These are phyloP conservation scores for Phytophthora pseudosyringae DNA, from an alignment of 352 stramenopile species.

Conservation along the genomic window DNA sequence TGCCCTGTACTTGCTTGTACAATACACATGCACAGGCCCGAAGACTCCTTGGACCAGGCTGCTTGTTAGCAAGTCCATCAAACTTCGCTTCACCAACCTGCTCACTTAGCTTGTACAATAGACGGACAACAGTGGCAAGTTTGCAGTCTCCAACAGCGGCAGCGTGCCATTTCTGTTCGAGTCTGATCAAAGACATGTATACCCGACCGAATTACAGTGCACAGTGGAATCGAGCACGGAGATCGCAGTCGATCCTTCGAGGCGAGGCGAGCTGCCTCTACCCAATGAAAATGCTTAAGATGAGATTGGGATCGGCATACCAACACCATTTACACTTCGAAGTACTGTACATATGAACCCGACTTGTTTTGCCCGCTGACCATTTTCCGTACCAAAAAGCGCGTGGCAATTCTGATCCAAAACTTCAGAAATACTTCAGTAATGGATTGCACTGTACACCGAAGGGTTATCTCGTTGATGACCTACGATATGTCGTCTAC, in stretches of 20 bases:
- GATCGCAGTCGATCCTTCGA: not conserved
- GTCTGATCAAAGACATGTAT: not conserved
- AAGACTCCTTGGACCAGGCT: no score
- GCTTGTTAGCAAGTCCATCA: no score
- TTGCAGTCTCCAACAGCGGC: no score
- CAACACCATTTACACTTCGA: not conserved
- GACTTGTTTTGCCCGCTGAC: not conserved
- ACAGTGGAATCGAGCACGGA: not conserved
- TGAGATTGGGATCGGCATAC: not conserved
- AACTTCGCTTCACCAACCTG: no score
- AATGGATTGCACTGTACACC: not conserved
- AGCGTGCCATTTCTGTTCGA: no score
- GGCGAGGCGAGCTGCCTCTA: not conserved
- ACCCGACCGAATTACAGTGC: not conserved
- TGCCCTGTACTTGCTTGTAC: no score
- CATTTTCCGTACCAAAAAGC: not conserved
- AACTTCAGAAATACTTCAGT: not conserved
- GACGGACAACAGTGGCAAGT: not conserved
- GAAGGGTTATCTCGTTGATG: no score
- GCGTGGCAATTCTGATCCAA: constrained; percentile 1
- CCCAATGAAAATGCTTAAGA: not conserved
- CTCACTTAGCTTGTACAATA: no score
- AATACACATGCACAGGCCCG: no score
- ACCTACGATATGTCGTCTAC: no score
- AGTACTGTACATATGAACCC: not conserved